Evolutionary conservation across 106 monocot species (phyloP).

Genomic region (Apostasia shenzhenica): DNA sequence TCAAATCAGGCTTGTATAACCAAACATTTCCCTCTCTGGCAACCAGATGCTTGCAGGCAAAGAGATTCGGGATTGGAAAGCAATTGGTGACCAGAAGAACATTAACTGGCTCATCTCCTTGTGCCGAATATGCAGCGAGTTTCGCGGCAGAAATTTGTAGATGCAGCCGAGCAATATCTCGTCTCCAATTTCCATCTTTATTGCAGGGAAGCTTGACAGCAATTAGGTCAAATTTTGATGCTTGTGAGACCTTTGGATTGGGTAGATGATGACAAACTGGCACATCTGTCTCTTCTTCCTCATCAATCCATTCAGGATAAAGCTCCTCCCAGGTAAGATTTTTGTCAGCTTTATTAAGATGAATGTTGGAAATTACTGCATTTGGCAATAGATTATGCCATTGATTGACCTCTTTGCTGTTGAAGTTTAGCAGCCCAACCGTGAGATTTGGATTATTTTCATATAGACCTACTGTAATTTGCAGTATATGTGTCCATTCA

Average conservation of each 20-base stretch:
- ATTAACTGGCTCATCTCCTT: constrained; percentile 15
- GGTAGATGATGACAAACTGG: constrained; percentile 12
- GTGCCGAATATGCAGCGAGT: constrained; percentile 24
- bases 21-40: constrained; percentile 40
- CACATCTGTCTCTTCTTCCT: constrained; percentile 5
- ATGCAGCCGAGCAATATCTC: constrained; percentile 68
- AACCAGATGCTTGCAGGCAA: constrained; percentile 51
- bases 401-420: constrained; percentile 25
- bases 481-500: background rate
- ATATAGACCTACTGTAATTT: constrained; percentile 5
- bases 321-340: constrained; percentile 34
- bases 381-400: constrained; percentile 29
- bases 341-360: constrained; percentile 16
- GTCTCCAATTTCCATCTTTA: constrained; percentile 34
- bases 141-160: constrained; percentile 69
- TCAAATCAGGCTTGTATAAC: constrained; percentile 57
- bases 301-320: constrained; percentile 50
- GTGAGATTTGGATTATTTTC: constrained; percentile 6
- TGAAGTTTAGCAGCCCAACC: constrained; percentile 37
- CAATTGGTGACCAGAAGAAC: constrained; percentile 63
- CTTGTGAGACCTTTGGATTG: constrained; percentile 23
- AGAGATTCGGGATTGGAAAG: constrained; percentile 74
- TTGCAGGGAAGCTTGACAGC: constrained; percentile 75
- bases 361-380: constrained; percentile 10
- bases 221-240: constrained; percentile 34